Base-by-base conservation (phyloP, 108 stramenopile genomes). In the Cyclotella cryptica region DNA sequence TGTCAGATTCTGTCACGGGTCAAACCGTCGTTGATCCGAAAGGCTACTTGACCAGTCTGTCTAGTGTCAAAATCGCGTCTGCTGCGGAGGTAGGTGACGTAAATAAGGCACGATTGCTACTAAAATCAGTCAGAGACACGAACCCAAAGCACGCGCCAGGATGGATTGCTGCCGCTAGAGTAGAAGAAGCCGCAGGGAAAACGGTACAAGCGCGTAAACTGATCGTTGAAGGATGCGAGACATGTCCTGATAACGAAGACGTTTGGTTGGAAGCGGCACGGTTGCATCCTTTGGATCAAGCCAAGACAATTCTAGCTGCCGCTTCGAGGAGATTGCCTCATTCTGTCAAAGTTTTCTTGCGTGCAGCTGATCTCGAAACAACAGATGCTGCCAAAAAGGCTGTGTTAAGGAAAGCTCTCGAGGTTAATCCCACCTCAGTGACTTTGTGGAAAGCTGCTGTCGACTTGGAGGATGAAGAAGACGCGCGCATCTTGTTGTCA, bases 181-280 rank as follows among this genome's bases (percentile, higher is more conserved):
- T 99, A 35, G 99, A 99, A 80, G 98, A 98, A 74, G 92, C 90
- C 24, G 98, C 98, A 12, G 92, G 93, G 4, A 97, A 98, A 72
- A 87, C 94, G 13, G 76, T 91, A 12, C 92, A 96, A 53, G 99
- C 99, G 18, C 92, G 99, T 1, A 97, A 97, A 77, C 69, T 98
- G 43, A 99, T 99, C 66, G 87, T 94, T 83, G 91, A 98, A 65
- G 99, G 97, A n/a, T 98, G 97, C 75, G 90, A 97, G 70, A 83
- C 83, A 10, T 98, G 98, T 87, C 93, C 97, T 9, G 89, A 89
- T 27, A 86, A 79, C 54, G 97, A 98, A 76, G 98, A 99, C 80
- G 97, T 99, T 22, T 99, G 98, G 99, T 75, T 99, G 40, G 99
- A 99, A 77, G 98, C 98, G 1, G 98, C 97, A n/a, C 79, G 98